Evolutionary conservation across 2,329 filamentous ascomycete species (phyloP).

Genomic region (Diaporthe capsici): DNA sequence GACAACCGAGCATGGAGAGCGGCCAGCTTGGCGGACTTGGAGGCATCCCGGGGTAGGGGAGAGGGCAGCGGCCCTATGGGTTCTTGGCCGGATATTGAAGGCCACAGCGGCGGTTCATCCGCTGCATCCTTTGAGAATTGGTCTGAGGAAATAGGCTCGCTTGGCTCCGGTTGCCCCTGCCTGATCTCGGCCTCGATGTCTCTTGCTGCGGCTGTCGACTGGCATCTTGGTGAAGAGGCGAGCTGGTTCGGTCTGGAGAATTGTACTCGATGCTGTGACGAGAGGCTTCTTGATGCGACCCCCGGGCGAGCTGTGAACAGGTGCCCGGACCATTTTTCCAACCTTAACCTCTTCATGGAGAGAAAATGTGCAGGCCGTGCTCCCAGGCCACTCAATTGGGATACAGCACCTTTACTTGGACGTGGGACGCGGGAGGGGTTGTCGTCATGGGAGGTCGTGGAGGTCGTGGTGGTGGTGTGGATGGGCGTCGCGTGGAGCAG

Average conservation of each 20-base stretch:
- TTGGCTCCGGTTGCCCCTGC: constrained; percentile 19
- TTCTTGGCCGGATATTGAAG: constrained; percentile 53
- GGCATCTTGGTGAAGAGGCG: constrained; percentile 46
- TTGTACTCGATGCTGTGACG: constrained; percentile 39
- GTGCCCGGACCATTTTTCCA: constrained; percentile 72
- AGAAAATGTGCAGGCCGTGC: constrained; percentile 38
- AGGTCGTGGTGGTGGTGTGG: constrained; percentile 31
- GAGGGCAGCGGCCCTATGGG: constrained; percentile 65
- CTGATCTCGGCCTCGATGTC: constrained; percentile 38
- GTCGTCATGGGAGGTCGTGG: constrained; percentile 41
- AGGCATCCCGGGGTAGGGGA: constrained; percentile 76
- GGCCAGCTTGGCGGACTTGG: constrained; percentile 87
- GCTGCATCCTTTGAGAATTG: constrained; percentile 48
- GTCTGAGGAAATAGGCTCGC: constrained; percentile 35
- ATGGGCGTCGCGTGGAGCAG: constrained; percentile 41
- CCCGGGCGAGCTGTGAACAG: constrained; percentile 66
- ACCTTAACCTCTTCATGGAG: constrained; percentile 73
- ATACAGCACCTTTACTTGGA: constrained; percentile 39
- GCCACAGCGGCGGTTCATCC: constrained; percentile 46
- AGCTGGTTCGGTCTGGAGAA: constrained; percentile 37
- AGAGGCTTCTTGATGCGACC: constrained; percentile 49
- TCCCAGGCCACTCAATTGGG: constrained; percentile 37
- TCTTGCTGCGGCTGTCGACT: constrained; percentile 50
- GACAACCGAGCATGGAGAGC: constrained; percentile 92
- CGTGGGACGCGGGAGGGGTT: constrained; percentile 32